Base-by-base conservation (phyloP, 352 stramenopile genomes). In the Pilasporangium apinafurcum region DNA sequence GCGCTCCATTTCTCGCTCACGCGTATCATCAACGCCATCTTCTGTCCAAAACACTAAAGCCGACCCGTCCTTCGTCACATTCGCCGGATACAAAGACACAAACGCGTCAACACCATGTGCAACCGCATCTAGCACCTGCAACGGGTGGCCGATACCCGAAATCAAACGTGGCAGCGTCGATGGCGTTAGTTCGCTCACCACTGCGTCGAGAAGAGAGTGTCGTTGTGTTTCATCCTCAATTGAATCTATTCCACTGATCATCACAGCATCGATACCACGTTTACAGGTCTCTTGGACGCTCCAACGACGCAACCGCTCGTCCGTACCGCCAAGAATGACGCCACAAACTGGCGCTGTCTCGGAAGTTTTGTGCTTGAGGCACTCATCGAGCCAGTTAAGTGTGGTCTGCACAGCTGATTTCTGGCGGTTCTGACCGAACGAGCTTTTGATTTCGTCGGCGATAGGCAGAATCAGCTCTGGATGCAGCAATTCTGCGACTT, bases 361-460 rank as follows among this genome's bases (percentile, higher is more conserved):
- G 28, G 48, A 28, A 1, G 29, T 43, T 16, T 33, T n/a, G 17
- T 44, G 38, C 25, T 17, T 16, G 28, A 86, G 48, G 39, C 75
- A 91, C 16, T 56, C 65, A 46, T 91, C 78, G 20, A 91, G 54
- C 78, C 78, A 91, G 25, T 82, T 56, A 26, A 91, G 57, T 32
- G 78, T 77, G 21, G 54, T 68, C 44, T 85, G 62, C 21, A 91
- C 65, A 14, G 78, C 72, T 2, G 61, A 51, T 29, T 75, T 75
- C 52, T 88, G 78, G 8, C 78, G 73, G 50, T 91, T 91, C 25
- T 62, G 50, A 14, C 75, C 66, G 26, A 78, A 80, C 18, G 70
- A 71, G 16, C 51, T 38, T 4, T 57, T 58, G 35, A 85, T 66
- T 37, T 91, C 78, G 46, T 91, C 78, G 0, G 78, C 78, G 24